Base-by-base conservation (phyloP, 1,284 basidiomycete species). In the Exsudoporus floridanus region DNA sequence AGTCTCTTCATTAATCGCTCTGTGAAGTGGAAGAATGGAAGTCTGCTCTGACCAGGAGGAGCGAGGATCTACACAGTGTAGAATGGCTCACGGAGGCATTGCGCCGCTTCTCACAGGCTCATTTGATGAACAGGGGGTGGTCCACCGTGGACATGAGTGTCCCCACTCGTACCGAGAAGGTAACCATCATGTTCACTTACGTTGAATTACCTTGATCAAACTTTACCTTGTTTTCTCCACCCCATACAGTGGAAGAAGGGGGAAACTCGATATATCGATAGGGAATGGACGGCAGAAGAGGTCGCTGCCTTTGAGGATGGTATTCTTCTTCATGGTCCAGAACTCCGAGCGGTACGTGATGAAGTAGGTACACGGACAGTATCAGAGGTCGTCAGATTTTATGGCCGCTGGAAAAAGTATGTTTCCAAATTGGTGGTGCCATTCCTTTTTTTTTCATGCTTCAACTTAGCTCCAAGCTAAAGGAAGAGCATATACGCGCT, bases 341-440 rank as follows among this genome's bases (percentile, higher is more conserved):
- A 94, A 64, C 82, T 94, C 55, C 83, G 87, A 41, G 79, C 83
- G 28, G 85, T 93, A 35, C 78, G 86, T 52, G 87, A 90, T 35
- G 87, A 90, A 62, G 78, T 94, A 31, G 80, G 79, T 7, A 81
- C 83, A 6, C 77, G 90, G 47, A 77, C 84, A 2, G 81, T 90
- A 60, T 75, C 80, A 16, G 91, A 94, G 63, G 83, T 92, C 14
- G 90, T 94, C 27, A 82, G 91, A 14, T 91, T 85, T 71, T 93
- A 92, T 62, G 88, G 86, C 7, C 82, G 81, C 49, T 94, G 92
- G 92, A 94, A 94, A 76, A 90, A 82, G 88, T 89, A 61, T 34
- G 73, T 66, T 38, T 50, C n/a, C 33, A 43, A 47, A 34, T 41
- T n/a, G 51, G 36, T 43, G 13, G 46, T 50, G 53, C 19, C 31